These are phyloP conservation scores for Dothiorella sarmentorum DNA, from an alignment of 2,329 filamentous ascomycete species.

Conservation along the genomic window DNA sequence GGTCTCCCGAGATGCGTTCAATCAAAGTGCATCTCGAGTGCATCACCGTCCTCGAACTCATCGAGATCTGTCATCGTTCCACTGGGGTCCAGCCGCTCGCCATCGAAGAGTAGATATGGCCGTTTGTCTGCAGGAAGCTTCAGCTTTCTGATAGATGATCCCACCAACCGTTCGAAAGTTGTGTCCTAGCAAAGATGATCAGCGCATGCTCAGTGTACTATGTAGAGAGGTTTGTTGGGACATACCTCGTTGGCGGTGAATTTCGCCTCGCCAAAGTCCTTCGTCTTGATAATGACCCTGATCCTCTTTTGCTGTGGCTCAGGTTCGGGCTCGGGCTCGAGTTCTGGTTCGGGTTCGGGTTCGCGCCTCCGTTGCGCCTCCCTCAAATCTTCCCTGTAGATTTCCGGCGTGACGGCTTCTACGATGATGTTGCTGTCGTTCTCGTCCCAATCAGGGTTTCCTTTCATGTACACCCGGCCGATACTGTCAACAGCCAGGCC, in stretches of 20 bases:
- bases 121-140: constrained; percentile 28
- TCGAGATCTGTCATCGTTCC: constrained; percentile 33
- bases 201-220: constrained; percentile 20
- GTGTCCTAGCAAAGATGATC: constrained; percentile 20
- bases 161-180: constrained; percentile 23
- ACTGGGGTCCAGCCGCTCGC: constrained; percentile 34
- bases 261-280: constrained; percentile 49
- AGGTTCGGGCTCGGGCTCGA: constrained; percentile 21
- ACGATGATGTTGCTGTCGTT: constrained; percentile 63
- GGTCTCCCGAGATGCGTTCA: too few species aligned
- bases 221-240: constrained; percentile 7
- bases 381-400: constrained; percentile 53
- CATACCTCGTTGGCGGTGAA: constrained; percentile 48
- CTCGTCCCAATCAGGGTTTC: constrained; percentile 48
- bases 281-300: constrained; percentile 51
- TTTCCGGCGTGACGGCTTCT: constrained; percentile 70
- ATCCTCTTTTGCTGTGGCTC: constrained; percentile 28
- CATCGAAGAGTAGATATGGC: constrained; percentile 34
- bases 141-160: constrained; percentile 28
- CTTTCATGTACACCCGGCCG: constrained; percentile 37
- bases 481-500: constrained; percentile 49
- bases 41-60: constrained; percentile 35
- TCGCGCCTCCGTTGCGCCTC: constrained; percentile 37
- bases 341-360: constrained; percentile 23
- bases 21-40: constrained; percentile 36